These are phyloP conservation scores for Debaryomyces maramus DNA, from an alignment of 805 yeast species.

Conservation along the genomic window DNA sequence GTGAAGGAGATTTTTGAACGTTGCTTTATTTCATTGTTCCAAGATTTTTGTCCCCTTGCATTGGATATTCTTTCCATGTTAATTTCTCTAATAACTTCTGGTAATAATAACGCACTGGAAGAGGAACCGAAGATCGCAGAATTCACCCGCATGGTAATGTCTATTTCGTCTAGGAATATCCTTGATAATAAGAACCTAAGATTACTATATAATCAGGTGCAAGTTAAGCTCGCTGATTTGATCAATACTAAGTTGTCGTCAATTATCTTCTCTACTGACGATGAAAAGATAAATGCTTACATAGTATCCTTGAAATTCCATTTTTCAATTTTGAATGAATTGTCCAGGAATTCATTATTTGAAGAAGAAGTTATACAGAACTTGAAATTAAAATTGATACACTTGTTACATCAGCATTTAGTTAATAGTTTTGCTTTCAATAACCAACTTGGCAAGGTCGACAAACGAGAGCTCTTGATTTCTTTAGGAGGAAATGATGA, in stretches of 20 bases:
- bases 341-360: slow-evolving; percentile 7
- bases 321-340: slow-evolving; percentile 20
- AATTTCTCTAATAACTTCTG: slow-evolving; percentile 10
- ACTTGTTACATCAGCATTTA: slow-evolving; percentile 15
- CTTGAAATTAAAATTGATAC: slow-evolving; percentile 11
- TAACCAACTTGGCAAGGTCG: slow-evolving; percentile 1
- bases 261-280: slow-evolving; percentile 29
- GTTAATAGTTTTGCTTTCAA: slow-evolving; percentile 13
- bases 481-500: neutral
- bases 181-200: slow-evolving; percentile 9
- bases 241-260: slow-evolving; percentile 25
- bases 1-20: slow-evolving; percentile 18
- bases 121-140: slow-evolving; percentile 10
- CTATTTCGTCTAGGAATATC: slow-evolving; percentile 3
- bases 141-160: slow-evolving; percentile 4
- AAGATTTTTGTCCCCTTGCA: slow-evolving; percentile 28
- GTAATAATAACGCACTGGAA: slow-evolving; percentile 1
- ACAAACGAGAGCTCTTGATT: neutral
- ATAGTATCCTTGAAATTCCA: slow-evolving; percentile 33
- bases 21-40: slow-evolving; percentile 34
- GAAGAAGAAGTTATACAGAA: slow-evolving; percentile 4
- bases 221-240: slow-evolving; percentile 26
- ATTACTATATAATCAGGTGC: slow-evolving; percentile 14
- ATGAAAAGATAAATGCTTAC: slow-evolving; percentile 29
- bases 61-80: slow-evolving; percentile 31